Evolutionary conservation across 306 rosid genomes (phyloP).

Genomic region (Herpetospermum pedunculosum): DNA sequence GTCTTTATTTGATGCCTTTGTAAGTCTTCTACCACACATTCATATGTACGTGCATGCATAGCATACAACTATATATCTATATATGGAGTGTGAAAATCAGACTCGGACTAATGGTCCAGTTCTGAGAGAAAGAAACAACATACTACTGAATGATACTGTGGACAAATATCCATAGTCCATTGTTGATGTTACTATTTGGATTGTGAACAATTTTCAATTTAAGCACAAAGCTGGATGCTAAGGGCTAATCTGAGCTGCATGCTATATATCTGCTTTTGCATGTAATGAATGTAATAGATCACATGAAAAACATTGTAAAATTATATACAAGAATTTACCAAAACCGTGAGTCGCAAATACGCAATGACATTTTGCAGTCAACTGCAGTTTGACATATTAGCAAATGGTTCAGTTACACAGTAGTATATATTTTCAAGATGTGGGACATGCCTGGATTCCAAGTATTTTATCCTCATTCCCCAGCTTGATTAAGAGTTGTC

Average conservation of each 20-base stretch:
- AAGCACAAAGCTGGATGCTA: not conserved
- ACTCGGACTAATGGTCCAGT: not conserved
- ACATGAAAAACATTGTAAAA: not conserved
- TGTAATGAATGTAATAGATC: not conserved
- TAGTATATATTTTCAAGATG: not conserved
- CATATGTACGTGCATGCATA: not conserved
- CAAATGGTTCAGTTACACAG: not conserved
- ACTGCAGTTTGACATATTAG: not conserved
- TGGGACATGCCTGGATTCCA: constrained; percentile 67
- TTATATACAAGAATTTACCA: not conserved
- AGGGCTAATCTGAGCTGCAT: not conserved
- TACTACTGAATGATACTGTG: not conserved
- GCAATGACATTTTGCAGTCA: not conserved
- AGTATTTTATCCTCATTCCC: constrained; percentile 73
- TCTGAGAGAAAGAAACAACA: not conserved
- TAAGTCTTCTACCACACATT: not conserved
- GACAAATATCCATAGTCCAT: constrained; percentile 1
- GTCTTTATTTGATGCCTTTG: not conserved
- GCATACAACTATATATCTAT: not conserved
- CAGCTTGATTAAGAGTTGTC: constrained; percentile 62
- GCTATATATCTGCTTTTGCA: not conserved
- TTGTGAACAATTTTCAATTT: not conserved
- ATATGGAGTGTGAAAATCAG: not conserved
- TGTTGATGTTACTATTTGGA: not conserved
- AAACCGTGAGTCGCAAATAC: not conserved